Base-by-base conservation (phyloP, 352 stramenopile genomes). In the Phytophthora agathidicida region DNA sequence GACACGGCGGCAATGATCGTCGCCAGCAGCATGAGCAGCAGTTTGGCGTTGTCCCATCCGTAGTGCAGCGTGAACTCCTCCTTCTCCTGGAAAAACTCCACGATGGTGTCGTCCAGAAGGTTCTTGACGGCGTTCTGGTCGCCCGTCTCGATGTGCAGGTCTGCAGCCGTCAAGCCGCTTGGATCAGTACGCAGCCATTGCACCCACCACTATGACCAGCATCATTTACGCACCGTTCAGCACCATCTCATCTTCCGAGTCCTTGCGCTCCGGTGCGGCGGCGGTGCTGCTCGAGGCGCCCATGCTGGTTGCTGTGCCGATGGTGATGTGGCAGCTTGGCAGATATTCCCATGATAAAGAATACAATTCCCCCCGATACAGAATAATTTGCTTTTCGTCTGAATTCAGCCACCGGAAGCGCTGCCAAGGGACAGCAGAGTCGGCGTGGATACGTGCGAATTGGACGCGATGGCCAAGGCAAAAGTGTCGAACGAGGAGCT, bases 81-180 rank as follows among this genome's bases (percentile, higher is more conserved):
- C 42, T 80, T 86, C 17, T 71, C 68, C 52, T 91, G 58, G 47
- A 92, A 90, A 50, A 85, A 80, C 64, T 93, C 86, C 45, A 76
- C 57, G 43, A 96, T 77, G 14, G 77, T 80, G 55, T 96, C 86
- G 60, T 96, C 86, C 47, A 96, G 66, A 31, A 96, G 73, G 57
- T 94, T 94, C 66, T 93, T 93, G 26, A 96, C 84, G 13, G 84
- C 86, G 35, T 91, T 90, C 53, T 94, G 85, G 69, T 96, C 86
- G 7, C 83, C 84, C 30, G 80, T 89, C 63, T 96, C 85, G 33
- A 94, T 84, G 68, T 93, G 66, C 8, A 75, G 41, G 37, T 80
- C 71, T 76, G 41, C 30, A 27, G 32, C 13, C 30, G 39, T 27
- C 38, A 7, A 45, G 11, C 7, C 35, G 36, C n/a, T n/a, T n/a